Evolutionary conservation across 257 asterid species (phyloP), one percentile per base, ranked within the genome.

Genomic region (Hygrophila difformis): DNA sequence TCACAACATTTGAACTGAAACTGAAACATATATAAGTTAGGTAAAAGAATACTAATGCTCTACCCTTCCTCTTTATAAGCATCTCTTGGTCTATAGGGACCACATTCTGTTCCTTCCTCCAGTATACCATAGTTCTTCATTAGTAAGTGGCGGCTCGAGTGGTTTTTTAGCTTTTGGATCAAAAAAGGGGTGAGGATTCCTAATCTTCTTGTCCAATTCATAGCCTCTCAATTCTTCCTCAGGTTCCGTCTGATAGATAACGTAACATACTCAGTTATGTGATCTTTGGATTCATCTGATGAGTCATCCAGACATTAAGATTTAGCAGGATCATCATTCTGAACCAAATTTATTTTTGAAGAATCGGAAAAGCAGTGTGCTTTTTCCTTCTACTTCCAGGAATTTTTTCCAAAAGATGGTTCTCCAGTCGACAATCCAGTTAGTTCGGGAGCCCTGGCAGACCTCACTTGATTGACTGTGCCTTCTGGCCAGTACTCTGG

Each of bases 101-200:
- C n/a, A n/a, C n/a, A n/a, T n/a, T n/a, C n/a, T n/a, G n/a, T n/a
- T 91, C 81, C 56, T 78, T 87, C 66, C 95, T 84, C 97, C 97
- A 87, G 67, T 87, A 78, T 95, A 87, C 97, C 97, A 87, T 44
- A 84, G 80, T 56, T 76, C 95, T 57, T 87, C 97, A 70, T 92
- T 87, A 14, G 88, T 68, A 51, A 81, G 84, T 35, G 82, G 59
- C 51, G 74, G 65, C 18, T 78, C 85, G 1, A 81, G 68, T 14
- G 76, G 82, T 46, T 72, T 72, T 79, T 74, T 84, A 36, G 45
- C 76, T 59, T 71, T 69, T 23, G 97, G 97, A 67, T 84, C 93
- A 45, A 84, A 29, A 61, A 87, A 87, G 24, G 97, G 73, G 55
- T 87, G 97, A 28, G 97, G 97, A 36, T 44, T 59, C 38, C 97